These are phyloP conservation scores for Aspergillus costaricaensis DNA, from an alignment of 2,329 filamentous ascomycete species.

Conservation along the genomic window DNA sequence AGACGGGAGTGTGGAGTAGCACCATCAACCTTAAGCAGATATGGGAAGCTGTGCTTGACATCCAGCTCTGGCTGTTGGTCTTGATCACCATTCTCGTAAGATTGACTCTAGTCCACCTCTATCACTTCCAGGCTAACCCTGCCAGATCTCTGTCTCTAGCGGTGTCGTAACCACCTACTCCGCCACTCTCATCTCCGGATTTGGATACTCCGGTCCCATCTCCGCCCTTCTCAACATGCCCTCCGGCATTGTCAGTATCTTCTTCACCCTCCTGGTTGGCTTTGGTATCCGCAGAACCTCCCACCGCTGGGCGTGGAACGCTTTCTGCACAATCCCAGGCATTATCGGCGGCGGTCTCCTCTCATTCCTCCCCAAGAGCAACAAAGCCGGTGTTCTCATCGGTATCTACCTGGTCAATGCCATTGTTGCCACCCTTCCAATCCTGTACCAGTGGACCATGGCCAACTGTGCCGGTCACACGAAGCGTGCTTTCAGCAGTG, in stretches of 20 bases:
- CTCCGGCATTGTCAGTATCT: slow-evolving; percentile 44
- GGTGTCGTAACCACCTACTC: slow-evolving; percentile 51
- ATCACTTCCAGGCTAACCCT: too few species aligned
- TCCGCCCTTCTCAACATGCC: slow-evolving; percentile 50
- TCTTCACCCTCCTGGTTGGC: slow-evolving; percentile 44
- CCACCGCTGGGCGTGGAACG: slow-evolving; percentile 46
- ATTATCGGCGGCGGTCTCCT: slow-evolving; percentile 48
- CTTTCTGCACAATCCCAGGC: slow-evolving; percentile 49
- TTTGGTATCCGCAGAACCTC: slow-evolving; percentile 44
- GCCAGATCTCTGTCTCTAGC: slow-evolving; percentile 32
- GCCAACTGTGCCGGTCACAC: slow-evolving; percentile 53
- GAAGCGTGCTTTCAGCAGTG: slow-evolving; percentile 53
- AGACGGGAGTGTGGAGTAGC: slow-evolving; percentile 56
- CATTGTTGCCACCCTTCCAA: slow-evolving; percentile 46
- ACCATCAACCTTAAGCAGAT: slow-evolving; percentile 52
- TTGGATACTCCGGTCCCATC: slow-evolving; percentile 47
- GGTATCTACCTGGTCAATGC: slow-evolving; percentile 51
- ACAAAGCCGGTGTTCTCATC: slow-evolving; percentile 47
- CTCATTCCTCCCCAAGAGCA: slow-evolving; percentile 39
- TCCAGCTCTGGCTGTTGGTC: slow-evolving; percentile 50
- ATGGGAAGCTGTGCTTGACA: slow-evolving; percentile 47
- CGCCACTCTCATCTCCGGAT: slow-evolving; percentile 44
- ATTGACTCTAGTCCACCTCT: background rate
- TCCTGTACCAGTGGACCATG: slow-evolving; percentile 52
- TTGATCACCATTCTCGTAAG: slow-evolving; percentile 25